Evolutionary conservation across 805 yeast species (phyloP), one percentile per base, ranked within the genome.

Genomic region (Barnettozyma wickerhamii): DNA sequence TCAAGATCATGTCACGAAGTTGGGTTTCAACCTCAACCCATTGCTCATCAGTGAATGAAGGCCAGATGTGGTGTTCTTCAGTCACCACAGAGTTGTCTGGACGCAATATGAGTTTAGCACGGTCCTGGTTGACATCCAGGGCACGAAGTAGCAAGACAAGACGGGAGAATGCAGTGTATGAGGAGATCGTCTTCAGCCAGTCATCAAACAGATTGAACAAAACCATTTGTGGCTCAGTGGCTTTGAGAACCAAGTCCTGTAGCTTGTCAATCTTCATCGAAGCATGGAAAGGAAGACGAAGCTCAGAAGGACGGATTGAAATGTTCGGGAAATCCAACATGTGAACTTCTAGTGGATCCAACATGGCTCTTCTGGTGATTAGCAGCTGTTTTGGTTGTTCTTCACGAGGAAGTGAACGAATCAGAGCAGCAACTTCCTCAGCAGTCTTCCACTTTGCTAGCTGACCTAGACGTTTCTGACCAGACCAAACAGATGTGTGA

Each of bases 381-480:
- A 93, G 84, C 45, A 93, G 66, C 62, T 90, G 96, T 54, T 84
- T 84, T 2, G 99, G 99, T 55, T 89, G 96, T 62, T 93, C 96
- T 54, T 91, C 97, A 40, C 79, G 72, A 1, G 97, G 97, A 40
- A 93, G 65, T 0, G 97, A 86, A 32, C 96, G 72, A 15, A 93
- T 75, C 48, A 93, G 67, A 0, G 95, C 95, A 13, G 96, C 91
- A 18, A 88, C 95, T 62, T 91, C 98, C 63, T 93, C 99, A 0
- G 99, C 98, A 2, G 98, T 81, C 60, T 91, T 93, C 99, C 99
- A 93, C 59, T 93, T 93, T 2, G 98, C 90, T 49, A 93, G 66
- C 57, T 93, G 97, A 21, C 93, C 83, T 45, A 91, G 71, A 53
- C 97, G 82, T 55, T 88, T 90, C 61, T 93, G 98, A 15, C 99